Percentiles rank a stretch among this genome's conserved stretches.
Conservation (phyloP, 176 grass and related monocot genomes). For the Oryza coarctata region DNA sequence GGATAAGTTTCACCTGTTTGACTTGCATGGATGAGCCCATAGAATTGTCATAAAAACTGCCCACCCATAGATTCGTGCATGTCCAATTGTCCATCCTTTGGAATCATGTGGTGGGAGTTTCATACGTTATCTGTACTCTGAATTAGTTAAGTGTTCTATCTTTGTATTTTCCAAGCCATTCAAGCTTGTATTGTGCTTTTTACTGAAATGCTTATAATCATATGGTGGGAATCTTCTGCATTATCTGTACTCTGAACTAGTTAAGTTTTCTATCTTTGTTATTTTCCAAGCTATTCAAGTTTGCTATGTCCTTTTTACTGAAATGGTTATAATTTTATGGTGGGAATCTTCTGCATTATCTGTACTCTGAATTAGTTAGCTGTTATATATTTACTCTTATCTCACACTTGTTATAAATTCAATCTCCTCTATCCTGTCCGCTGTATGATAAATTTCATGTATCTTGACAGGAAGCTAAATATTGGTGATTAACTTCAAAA, state of each 20-base stretch:
- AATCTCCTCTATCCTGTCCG: constrained; percentile 2
- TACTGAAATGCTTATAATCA: neutral
- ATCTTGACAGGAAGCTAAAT: neutral
- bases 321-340: neutral
- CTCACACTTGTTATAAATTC: neutral
- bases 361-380: neutral
- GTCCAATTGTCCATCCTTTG: neutral
- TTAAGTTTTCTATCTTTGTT: no score
- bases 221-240: neutral
- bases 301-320: neutral
- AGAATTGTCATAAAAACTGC: neutral
- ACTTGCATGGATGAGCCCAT: neutral
- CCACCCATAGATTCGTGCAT: neutral
- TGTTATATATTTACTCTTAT: neutral
- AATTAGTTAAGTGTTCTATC: neutral
- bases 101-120: neutral
- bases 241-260: neutral
- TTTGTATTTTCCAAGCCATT: neutral
- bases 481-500: neutral
- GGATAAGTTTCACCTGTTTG: neutral
- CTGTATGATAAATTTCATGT: neutral
- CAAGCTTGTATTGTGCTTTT: neutral
- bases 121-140: neutral
- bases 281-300: neutral
- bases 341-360: neutral